A percentile compares a stretch with the other conserved stretches of the same genome.
Conservation (phyloP, 768 basidiomycete genomes). For the Tylopilus sp. region DNA sequence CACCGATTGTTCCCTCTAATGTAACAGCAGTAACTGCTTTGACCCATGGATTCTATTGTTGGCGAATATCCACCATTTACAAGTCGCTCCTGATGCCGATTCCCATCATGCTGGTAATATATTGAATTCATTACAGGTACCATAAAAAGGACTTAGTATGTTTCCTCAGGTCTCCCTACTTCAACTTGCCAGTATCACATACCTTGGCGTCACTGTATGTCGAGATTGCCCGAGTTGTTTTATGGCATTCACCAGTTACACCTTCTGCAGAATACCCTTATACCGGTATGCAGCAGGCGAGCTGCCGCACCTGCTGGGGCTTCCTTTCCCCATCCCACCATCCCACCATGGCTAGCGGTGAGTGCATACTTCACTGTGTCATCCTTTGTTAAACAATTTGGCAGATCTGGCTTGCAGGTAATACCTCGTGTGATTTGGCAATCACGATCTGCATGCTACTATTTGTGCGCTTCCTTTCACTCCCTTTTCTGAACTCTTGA, state of each 20-base stretch:
- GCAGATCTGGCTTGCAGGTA: constrained; percentile 24
- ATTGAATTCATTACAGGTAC: not conserved
- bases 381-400: not conserved
- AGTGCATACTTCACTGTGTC: not conserved
- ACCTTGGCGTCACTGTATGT: not conserved
- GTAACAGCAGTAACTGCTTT: constrained; percentile 7
- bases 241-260: too few species aligned
- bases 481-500: not conserved
- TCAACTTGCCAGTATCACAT: constrained; percentile 18
- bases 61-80: constrained; percentile 16
- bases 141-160: not conserved
- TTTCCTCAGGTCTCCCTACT: constrained; percentile 18
- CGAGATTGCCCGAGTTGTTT: too few species aligned
- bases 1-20: not conserved
- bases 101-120: constrained; percentile 17
- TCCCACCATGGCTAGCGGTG: constrained; percentile 12
- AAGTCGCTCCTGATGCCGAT: not conserved
- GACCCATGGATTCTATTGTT: constrained; percentile 23
- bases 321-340: too few species aligned
- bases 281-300: not conserved
- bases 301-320: too few species aligned
- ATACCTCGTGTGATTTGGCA: constrained; percentile 12
- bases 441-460: constrained; percentile 21
- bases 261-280: not conserved
- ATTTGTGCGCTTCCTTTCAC: constrained; percentile 2